Evolutionary conservation across 179 eudicot genomes (phyloP).

Genomic region (Silene vulgaris): DNA sequence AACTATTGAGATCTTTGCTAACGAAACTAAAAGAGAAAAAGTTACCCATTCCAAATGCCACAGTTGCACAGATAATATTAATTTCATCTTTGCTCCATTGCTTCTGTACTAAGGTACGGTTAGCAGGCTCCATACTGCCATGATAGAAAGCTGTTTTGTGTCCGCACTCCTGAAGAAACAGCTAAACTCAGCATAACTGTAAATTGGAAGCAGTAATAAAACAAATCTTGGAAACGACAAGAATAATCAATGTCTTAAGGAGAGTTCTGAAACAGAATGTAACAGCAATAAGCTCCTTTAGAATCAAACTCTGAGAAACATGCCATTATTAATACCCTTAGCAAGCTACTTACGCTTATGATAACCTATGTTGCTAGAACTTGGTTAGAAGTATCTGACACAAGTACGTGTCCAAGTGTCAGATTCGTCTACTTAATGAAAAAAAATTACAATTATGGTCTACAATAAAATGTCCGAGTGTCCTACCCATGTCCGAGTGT

Average conservation of each 20-base stretch:
- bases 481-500: too few relatives aligned
- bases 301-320: neutral
- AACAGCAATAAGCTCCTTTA: neutral
- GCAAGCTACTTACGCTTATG: neutral
- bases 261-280: neutral
- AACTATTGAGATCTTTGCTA: slow-evolving; percentile 17
- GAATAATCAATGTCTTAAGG: slow-evolving; percentile 3
- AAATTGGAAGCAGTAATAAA: neutral
- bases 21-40: slow-evolving; percentile 21
- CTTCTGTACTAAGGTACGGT: slow-evolving; percentile 69
- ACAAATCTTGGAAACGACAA: neutral
- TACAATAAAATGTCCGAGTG: too few relatives aligned
- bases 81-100: slow-evolving; percentile 99
- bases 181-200: neutral
- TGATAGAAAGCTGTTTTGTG: slow-evolving; percentile 94
- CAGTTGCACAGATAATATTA: slow-evolving; percentile 94
- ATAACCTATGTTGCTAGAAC: too few relatives aligned
- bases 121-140: slow-evolving; percentile 82
- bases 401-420: too few relatives aligned
- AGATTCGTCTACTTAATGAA: too few relatives aligned
- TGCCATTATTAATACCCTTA: neutral
- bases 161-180: slow-evolving; percentile 56
- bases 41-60: slow-evolving; percentile 99
- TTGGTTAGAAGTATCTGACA: too few relatives aligned
- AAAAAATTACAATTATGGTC: too few relatives aligned